These are phyloP conservation scores for Trichophyton verrucosum DNA, from an alignment of 2,329 filamentous ascomycete genomes.

Conservation along the genomic window DNA sequence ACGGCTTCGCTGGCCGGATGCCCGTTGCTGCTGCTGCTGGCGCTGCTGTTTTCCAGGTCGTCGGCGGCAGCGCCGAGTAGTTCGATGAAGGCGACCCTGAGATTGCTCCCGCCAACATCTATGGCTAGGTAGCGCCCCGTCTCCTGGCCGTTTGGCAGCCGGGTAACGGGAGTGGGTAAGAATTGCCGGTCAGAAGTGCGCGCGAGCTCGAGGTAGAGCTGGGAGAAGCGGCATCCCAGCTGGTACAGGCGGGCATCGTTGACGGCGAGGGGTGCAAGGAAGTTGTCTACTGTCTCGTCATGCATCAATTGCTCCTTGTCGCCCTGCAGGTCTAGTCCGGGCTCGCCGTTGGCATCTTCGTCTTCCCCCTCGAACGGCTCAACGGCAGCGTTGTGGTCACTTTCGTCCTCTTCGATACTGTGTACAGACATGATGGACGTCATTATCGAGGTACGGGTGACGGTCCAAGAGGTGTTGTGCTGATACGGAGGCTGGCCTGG, in stretches of 20 bases:
- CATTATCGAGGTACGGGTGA: too few species aligned
- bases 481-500: too few species aligned
- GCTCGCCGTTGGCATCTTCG: constrained; percentile 1
- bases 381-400: constrained; percentile 6
- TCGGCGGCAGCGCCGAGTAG: constrained; percentile 35
- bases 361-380: constrained; percentile 24
- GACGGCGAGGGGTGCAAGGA: constrained; percentile 29
- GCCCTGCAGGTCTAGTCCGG: neutral
- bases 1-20: constrained; percentile 14
- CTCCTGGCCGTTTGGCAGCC: constrained; percentile 39
- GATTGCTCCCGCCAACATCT: constrained; percentile 45
- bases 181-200: constrained; percentile 36
- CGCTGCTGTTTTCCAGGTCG: constrained; percentile 10
- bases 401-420: constrained; percentile 3
- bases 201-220: constrained; percentile 33
- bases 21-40: constrained; percentile 2
- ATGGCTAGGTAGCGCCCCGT: constrained; percentile 45
- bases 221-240: constrained; percentile 35
- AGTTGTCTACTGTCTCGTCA: constrained; percentile 28
- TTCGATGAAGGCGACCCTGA: constrained; percentile 46
- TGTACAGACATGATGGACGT: constrained; percentile 7
- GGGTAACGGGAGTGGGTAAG: constrained; percentile 36
- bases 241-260: constrained; percentile 34
- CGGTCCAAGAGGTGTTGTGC: too few species aligned
- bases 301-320: constrained; percentile 20